phyloP scores from a whole-genome alignment of 805 yeast species.

The Metschnikowia koreensis region DNA sequence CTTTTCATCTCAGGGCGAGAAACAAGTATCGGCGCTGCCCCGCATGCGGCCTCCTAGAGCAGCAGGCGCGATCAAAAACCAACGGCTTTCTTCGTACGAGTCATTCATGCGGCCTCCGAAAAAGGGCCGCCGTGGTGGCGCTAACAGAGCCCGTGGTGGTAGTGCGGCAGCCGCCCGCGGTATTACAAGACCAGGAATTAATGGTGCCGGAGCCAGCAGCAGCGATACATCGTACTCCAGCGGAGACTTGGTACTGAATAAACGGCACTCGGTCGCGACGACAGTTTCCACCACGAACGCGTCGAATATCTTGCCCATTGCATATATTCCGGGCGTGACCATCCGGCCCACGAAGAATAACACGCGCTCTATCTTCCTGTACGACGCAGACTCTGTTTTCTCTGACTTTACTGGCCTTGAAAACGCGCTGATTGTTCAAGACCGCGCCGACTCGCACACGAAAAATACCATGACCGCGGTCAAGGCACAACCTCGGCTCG shows the following conservation, averaged over 20 bases:
- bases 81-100: conserved; percentile 40
- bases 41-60: not conserved
- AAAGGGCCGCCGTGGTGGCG: conserved; percentile 6
- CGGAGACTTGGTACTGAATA: conserved; percentile 14
- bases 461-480: conserved; percentile 66
- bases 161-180: not conserved
- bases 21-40: conserved; percentile 8
- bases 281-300: conserved; percentile 71
- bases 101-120: conserved; percentile 41
- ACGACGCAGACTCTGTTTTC: conserved; percentile 41
- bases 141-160: conserved; percentile 6
- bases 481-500: conserved; percentile 69
- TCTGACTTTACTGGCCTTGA: conserved; percentile 46
- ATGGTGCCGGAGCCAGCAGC: not conserved
- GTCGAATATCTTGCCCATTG: conserved; percentile 85
- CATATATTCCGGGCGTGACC: conserved; percentile 92
- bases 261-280: conserved; percentile 50
- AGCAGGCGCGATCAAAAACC: conserved; percentile 9
- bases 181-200: not conserved
- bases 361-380: conserved; percentile 43
- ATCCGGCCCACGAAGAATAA: conserved; percentile 49
- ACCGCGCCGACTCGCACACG: conserved; percentile 31
- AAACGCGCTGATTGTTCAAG: conserved; percentile 47
- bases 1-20: conserved; percentile 6
- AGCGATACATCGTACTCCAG: conserved; percentile 11